These are phyloP conservation scores for Rachicladosporium sp. DNA, from an alignment of 2,329 filamentous ascomycete genomes.

Conservation along the genomic window DNA sequence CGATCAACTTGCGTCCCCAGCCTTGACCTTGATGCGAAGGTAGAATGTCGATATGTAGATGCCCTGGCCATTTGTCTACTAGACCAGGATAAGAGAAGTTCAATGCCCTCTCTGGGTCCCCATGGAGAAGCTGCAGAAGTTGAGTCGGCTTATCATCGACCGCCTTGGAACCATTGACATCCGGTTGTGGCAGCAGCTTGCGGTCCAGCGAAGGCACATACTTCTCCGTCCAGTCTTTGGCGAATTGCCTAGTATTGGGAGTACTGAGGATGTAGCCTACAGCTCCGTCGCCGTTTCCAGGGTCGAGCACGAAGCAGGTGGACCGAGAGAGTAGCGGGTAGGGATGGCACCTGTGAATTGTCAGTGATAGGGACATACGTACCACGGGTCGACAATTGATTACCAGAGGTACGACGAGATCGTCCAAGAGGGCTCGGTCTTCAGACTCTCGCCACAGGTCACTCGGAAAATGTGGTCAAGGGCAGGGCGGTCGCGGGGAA, in stretches of 20 bases:
- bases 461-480: slow-evolving; percentile 5
- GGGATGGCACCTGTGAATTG: slow-evolving; percentile 15
- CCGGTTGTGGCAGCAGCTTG: background rate
- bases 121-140: slow-evolving; percentile 5
- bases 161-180: background rate
- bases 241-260: slow-evolving; percentile 17
- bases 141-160: background rate
- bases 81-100: slow-evolving; percentile 9
- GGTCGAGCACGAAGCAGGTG: slow-evolving; percentile 26
- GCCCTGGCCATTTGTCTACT: slow-evolving; percentile 21
- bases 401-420: slow-evolving; percentile 2
- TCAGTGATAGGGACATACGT: no score
- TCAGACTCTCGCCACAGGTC: slow-evolving; percentile 2
- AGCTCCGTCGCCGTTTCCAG: slow-evolving; percentile 16
- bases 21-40: slow-evolving; percentile 23
- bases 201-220: slow-evolving; percentile 16
- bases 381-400: no score
- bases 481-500: background rate
- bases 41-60: slow-evolving; percentile 28
- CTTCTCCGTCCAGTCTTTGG: slow-evolving; percentile 16
- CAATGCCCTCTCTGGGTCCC: slow-evolving; percentile 10
- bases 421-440: slow-evolving; percentile 3
- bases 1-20: slow-evolving; percentile 20
- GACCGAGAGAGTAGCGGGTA: slow-evolving; percentile 20
- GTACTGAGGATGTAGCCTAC: slow-evolving; percentile 29